Percentiles rank a stretch among this genome's conserved stretches.
Conservation (phyloP, 805 yeast species). For the Debaryomyces hansenii region DNA sequence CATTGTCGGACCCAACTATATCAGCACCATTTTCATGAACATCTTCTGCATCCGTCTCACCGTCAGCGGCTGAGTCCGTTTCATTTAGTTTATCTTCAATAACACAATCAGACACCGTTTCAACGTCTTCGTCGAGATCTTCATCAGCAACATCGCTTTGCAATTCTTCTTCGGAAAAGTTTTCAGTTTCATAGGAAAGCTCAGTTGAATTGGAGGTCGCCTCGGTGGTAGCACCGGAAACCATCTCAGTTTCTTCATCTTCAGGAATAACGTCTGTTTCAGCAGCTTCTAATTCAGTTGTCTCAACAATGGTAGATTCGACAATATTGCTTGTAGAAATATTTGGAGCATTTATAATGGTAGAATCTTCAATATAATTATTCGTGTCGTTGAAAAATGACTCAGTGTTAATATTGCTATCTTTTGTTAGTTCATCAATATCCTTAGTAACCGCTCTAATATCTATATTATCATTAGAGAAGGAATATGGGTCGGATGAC, state of each 20-base stretch:
- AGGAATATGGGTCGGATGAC: background rate
- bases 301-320: background rate
- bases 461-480: constrained; percentile 3
- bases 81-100: no score
- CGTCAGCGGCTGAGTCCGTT: background rate
- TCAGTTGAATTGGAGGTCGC: background rate
- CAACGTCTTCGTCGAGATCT: no score
- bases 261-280: background rate
- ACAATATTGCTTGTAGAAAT: background rate
- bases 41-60: background rate
- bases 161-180: no score
- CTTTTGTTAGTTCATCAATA: constrained; percentile 13
- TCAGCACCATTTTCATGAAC: background rate
- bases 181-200: no score
- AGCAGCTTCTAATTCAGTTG: background rate
- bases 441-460: constrained; percentile 17
- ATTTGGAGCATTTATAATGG: background rate
- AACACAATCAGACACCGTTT: no score
- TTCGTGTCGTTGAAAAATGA: constrained; percentile 10
- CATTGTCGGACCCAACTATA: background rate
- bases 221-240: background rate
- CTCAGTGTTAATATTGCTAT: constrained; percentile 13
- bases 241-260: background rate
- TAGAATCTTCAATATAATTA: constrained; percentile 6
- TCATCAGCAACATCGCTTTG: no score